Base-by-base conservation (phyloP, 345 rosid genomes). In the Trapa bicornis region DNA sequence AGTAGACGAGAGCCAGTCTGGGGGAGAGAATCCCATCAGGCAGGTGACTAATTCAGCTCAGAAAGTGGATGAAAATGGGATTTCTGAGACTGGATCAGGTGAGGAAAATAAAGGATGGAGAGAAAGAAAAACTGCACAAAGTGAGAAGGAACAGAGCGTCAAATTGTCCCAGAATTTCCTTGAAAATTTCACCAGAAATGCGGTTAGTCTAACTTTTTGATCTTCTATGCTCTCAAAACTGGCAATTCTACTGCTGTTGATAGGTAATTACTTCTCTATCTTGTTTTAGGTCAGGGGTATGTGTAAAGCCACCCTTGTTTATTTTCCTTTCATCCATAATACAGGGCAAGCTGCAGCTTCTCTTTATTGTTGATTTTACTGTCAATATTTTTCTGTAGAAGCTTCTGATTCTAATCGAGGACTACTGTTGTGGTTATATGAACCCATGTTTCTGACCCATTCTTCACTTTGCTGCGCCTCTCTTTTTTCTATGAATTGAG, bases 1-100 rank as follows among this genome's bases (percentile, higher is more conserved):
- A 13, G 64, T 63, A 50, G 83, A 81, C 16, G 85, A 78, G 37
- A 68, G 58, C 71, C 86, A 76, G 57, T 80, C 89, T 62, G 77
- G 71, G 62, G 50, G 70, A 22, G 77, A 71, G 29, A 68, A 76
- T 75, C 65, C 81, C 77, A 86, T 94, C 80, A 78, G 73, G 67
- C 82, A 71, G 83, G 83, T 89, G 64, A 85, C 85, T 47, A 78
- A 75, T 68, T 61, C 67, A 22, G 65, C 41, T 50, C 72, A 29
- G 61, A 45, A 72, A 43, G 73, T 11, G 35, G 71, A 38, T 62
- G 37, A 39, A 56, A 45, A 61, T 43, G 63, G 5, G 43, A 63
- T 63, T 48, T 37, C 52, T 15, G 41, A 65, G 45, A 61, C 64
- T 22, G 29, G 29, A 53, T 68, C 70, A 11, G 70, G 47, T n/a